Conservation (phyloP, 495 filamentous ascomycete species). For the Annulohypoxylon bovei region DNA sequence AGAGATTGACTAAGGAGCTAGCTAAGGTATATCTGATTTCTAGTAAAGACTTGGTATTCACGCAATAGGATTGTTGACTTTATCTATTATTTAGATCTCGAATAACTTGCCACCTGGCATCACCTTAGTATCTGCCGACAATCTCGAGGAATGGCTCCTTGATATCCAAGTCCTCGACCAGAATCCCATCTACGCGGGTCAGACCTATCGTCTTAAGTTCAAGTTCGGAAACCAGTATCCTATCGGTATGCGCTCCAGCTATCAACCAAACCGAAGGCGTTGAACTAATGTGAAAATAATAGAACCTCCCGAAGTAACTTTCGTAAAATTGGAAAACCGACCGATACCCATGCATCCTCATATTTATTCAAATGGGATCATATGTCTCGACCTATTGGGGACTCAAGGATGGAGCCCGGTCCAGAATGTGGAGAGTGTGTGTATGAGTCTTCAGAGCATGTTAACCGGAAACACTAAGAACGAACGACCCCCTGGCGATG, state of each 20-base stretch:
- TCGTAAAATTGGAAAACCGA: conserved; percentile 71
- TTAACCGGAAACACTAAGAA: conserved; percentile 91
- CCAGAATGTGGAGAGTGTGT: conserved; percentile 95
- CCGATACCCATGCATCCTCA: conserved; percentile 96
- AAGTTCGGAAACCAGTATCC: conserved; percentile 85
- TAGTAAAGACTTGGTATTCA: background rate
- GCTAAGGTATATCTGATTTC: conserved; percentile 53
- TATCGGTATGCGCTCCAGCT: conserved; percentile 69
- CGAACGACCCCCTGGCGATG: conserved; percentile 85
- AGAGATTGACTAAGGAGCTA: conserved; percentile 63
- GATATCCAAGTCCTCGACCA: conserved; percentile 91
- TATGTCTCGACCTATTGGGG: conserved; percentile 94
- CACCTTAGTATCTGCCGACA: conserved; percentile 77
- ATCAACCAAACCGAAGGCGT: background rate
- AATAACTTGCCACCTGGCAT: conserved; percentile 75
- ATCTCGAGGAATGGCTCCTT: conserved; percentile 90
- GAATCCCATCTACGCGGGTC: conserved; percentile 86
- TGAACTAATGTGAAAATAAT: conserved; percentile 34
- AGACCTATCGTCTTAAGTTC: conserved; percentile 89
- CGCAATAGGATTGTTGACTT: conserved; percentile 7
- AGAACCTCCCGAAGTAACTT: conserved; percentile 95
- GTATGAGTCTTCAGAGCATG: conserved; percentile 99
- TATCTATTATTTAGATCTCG: conserved; percentile 55
- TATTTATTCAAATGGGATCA: conserved; percentile 97
- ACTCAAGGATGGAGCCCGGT: conserved; percentile 91